These are phyloP conservation scores for Yarrowia alimentaria DNA, from an alignment of 805 yeast genomes.

Conservation along the genomic window DNA sequence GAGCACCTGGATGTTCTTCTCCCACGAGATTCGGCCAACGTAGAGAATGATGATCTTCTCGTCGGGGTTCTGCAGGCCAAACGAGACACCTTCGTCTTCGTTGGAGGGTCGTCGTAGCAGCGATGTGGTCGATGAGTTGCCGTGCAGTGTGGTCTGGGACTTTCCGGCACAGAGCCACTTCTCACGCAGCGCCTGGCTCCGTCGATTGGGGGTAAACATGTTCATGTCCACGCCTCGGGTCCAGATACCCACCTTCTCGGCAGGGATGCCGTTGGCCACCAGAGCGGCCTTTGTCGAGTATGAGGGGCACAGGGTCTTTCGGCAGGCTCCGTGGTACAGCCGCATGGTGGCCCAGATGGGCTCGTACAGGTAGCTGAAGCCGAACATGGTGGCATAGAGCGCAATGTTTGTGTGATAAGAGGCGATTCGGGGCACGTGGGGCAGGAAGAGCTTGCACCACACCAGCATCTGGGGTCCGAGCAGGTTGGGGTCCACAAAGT, in stretches of 20 bases:
- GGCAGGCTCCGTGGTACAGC: constrained; percentile 37
- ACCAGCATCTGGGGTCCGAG: constrained; percentile 31
- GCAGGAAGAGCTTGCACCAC: constrained; percentile 29
- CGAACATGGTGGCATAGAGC: constrained; percentile 30
- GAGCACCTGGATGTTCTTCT: constrained; percentile 31
- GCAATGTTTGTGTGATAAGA: constrained; percentile 32
- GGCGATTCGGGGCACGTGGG: constrained; percentile 31
- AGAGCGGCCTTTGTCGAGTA: constrained; percentile 32
- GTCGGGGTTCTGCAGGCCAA: constrained; percentile 22
- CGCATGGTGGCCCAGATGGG: constrained; percentile 30
- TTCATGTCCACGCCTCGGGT: constrained; percentile 31
- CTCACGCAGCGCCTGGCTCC: constrained; percentile 25
- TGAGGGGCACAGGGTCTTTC: constrained; percentile 40
- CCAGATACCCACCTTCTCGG: constrained; percentile 30
- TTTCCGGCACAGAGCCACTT: constrained; percentile 29
- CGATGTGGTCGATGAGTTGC: constrained; percentile 16
- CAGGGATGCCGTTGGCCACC: constrained; percentile 30
- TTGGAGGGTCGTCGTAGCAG: constrained; percentile 22
- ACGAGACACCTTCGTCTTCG: constrained; percentile 30
- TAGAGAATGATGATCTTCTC: constrained; percentile 29
- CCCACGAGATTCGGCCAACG: constrained; percentile 33
- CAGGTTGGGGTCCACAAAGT: constrained; percentile 32
- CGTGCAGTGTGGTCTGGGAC: constrained; percentile 3
- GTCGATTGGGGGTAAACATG: constrained; percentile 24
- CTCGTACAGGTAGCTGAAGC: constrained; percentile 30